phyloP scores from a whole-genome alignment of 257 asterid genomes.

The Leonotis leonurus region DNA sequence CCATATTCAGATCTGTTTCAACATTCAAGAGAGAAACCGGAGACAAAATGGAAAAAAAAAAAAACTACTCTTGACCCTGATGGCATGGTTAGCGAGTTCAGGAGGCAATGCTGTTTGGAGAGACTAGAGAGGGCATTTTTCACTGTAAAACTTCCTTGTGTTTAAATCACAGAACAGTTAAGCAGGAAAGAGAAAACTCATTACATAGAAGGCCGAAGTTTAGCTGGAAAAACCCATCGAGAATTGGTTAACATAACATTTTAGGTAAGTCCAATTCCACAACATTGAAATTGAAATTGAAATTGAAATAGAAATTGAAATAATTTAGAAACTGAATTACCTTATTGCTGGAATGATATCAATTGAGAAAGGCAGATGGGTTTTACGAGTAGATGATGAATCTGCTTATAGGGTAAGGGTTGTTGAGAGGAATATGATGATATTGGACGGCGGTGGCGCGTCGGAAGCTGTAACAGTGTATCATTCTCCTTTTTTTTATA shows the following conservation, averaged over 20 bases:
- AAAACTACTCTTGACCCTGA: constrained; percentile 47
- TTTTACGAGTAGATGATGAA: background rate
- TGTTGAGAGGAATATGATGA: background rate
- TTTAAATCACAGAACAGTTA: background rate
- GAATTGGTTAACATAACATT: background rate
- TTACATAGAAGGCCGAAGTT: background rate
- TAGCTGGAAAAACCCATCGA: background rate
- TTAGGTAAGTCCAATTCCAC: background rate
- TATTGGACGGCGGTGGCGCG: background rate
- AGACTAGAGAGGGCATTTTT: constrained; percentile 76
- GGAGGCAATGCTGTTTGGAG: constrained; percentile 91
- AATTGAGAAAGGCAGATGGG: background rate
- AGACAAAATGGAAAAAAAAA: constrained; percentile 12
- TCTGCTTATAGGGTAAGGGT: background rate
- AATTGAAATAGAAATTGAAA: background rate
- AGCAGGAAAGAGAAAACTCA: background rate
- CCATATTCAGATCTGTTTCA: background rate
- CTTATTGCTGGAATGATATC: background rate
- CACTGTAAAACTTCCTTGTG: constrained; percentile 5
- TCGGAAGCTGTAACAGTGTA: no score
- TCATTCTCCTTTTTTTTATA: no score
- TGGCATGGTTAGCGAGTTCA: constrained; percentile 84
- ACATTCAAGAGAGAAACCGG: background rate
- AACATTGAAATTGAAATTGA: background rate
- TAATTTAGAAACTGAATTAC: background rate